Percentiles rank a stretch among this genome's conserved stretches.
These are phyloP conservation scores for Apiotrichum montevideense DNA, from an alignment of 1,284 basidiomycete genomes.

Conservation along the genomic window DNA sequence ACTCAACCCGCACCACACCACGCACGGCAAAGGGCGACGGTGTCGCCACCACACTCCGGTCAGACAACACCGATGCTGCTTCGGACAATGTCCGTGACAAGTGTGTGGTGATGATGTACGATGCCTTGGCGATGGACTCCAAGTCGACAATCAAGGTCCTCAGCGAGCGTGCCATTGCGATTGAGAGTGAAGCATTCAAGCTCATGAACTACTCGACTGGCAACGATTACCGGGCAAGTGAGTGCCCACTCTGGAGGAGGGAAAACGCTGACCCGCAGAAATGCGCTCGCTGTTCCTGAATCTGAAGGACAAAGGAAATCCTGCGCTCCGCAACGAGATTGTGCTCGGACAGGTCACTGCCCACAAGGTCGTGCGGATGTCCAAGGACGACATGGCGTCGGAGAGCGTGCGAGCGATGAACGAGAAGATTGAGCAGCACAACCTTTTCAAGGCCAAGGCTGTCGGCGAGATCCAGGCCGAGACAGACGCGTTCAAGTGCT, in stretches of 20 bases:
- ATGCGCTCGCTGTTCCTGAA: constrained; percentile 87
- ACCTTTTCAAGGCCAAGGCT: constrained; percentile 85
- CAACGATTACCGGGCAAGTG: constrained; percentile 47
- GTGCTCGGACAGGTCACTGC: constrained; percentile 71
- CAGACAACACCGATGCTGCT: constrained; percentile 51
- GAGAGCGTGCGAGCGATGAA: constrained; percentile 81
- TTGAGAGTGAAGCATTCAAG: constrained; percentile 48
- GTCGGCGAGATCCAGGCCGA: constrained; percentile 84
- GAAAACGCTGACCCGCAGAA: constrained; percentile 53
- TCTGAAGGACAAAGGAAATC: constrained; percentile 93
- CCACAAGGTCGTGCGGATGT: constrained; percentile 70
- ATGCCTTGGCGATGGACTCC: constrained; percentile 78
- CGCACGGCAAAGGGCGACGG: constrained; percentile 66
- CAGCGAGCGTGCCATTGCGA: constrained; percentile 45
- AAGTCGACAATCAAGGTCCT: constrained; percentile 52
- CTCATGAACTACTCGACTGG: constrained; percentile 36
- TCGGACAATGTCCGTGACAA: constrained; percentile 63
- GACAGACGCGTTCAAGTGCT: constrained; percentile 97
- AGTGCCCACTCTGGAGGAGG: constrained; percentile 11
- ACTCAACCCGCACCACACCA: constrained; percentile 46
- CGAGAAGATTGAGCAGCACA: constrained; percentile 74
- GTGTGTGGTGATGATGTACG: constrained; percentile 84
- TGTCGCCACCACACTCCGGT: constrained; percentile 46
- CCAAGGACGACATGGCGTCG: constrained; percentile 90
- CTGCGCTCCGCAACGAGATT: constrained; percentile 73